phyloP scores from a whole-genome alignment of 345 rosid species.

The Populus simonii region DNA sequence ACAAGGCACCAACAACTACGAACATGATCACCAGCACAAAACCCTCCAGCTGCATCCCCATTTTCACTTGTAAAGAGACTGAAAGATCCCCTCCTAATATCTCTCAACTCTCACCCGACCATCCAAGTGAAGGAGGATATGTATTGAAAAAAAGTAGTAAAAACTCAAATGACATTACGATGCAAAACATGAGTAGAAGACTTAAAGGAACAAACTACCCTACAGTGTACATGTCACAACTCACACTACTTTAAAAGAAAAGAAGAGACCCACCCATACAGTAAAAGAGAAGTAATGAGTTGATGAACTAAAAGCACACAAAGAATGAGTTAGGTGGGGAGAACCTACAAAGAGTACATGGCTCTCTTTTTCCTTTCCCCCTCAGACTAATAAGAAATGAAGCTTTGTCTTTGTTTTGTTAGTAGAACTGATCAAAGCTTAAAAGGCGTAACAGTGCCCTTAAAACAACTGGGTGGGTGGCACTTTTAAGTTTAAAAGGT shows the following conservation, averaged over 20 bases:
- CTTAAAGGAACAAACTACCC: conserved; percentile 29
- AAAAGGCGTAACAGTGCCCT: conserved; percentile 14
- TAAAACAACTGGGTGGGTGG: conserved; percentile 8
- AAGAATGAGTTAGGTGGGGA: conserved; percentile 24
- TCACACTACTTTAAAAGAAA: not conserved
- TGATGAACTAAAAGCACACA: not conserved
- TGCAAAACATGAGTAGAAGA: conserved; percentile 12
- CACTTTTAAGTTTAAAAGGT: not conserved
- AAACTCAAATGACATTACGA: conserved; percentile 20
- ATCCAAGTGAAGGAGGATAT: conserved; percentile 5
- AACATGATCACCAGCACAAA: conserved; percentile 32
- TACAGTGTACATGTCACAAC: not conserved
- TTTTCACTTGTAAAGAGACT: conserved; percentile 19
- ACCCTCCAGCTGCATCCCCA: conserved; percentile 33
- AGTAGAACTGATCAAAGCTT: conserved; percentile 25
- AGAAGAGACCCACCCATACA: conserved; percentile 34
- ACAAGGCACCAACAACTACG: conserved; percentile 20
- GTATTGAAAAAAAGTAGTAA: conserved; percentile 9
- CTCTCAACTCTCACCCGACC: conserved; percentile 28
- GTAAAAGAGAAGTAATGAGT: conserved; percentile 24
- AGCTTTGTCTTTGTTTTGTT: not conserved
- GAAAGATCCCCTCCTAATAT: conserved; percentile 23
- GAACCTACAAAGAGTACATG: not conserved
- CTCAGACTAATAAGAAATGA: conserved; percentile 1
- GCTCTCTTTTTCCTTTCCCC: not conserved